Evolutionary conservation across 2,329 filamentous ascomycete species (phyloP), one percentile per base, ranked within the genome.

Genomic region (Gremmenia infestans): DNA sequence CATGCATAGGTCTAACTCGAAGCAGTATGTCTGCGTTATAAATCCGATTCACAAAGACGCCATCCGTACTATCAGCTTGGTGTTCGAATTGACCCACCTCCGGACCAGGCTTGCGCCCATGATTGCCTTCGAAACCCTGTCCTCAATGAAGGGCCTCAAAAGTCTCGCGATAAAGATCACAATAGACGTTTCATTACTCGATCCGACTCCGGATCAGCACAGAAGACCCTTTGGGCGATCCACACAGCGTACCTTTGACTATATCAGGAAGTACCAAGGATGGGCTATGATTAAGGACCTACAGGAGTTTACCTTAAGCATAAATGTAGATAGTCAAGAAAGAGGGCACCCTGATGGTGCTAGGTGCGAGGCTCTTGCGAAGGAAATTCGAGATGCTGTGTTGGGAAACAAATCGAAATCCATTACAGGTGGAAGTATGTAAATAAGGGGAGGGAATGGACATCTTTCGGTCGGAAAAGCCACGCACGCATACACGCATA

Each of bases 1-100:
- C 3, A 32, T 9, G 28, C 11, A 12, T 5, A 45, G 5, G 11
- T 19, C 42, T 23, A 12, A 19, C 11, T 45, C 12, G 6, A 12
- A 45, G 19, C 11, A 50, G 48, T 60, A 60, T 35, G 35, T 60
- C 15, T 53, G 47, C 9, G 52, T 57, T 28, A 60, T 60, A 15
- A 54, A 57, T 35, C 58, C 58, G 0, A 28, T 53, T 1, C 58
- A 60, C 48, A 54, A 53, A 32, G 53, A 53, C 19, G 36, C 52
- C 28, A 54, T 59, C 17, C 43, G 36, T 17, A 42, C 40, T 25
- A 45, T 55, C 36, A 25, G 36, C 4, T 25, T 59, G 19, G 12
- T 39, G 4, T 28, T 53, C 28, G 23, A 48, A 6, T 43, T 45
- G 7, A 45, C 19, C 11, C 5, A 2, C 11, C 4, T 2, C 19